Evolutionary conservation across 306 rosid species (phyloP).

Genomic region (Casuarina equisetifolia): DNA sequence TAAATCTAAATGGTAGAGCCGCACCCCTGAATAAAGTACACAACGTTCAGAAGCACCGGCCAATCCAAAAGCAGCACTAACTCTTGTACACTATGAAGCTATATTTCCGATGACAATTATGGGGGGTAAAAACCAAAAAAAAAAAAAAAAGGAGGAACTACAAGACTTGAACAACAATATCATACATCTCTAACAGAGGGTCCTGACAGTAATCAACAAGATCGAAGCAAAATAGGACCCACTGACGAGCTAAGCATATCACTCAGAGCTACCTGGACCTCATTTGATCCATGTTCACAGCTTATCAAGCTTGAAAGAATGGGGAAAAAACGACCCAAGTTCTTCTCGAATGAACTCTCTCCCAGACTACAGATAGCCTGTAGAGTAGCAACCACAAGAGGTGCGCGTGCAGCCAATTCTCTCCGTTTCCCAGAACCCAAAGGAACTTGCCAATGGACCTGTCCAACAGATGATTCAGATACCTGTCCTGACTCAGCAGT

Average conservation of each 20-base stretch:
- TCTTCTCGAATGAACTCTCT: conserved; percentile 68
- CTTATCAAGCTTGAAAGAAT: conserved; percentile 75
- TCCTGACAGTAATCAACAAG: conserved; percentile 57
- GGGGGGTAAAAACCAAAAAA: conserved; percentile 5
- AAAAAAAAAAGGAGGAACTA: conserved; percentile 43
- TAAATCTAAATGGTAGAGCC: conserved; percentile 42
- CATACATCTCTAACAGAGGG: conserved; percentile 57
- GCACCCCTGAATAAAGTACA: conserved; percentile 48
- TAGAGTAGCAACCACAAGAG: conserved; percentile 89
- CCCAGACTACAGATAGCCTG: conserved; percentile 79
- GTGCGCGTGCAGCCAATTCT: conserved; percentile 87
- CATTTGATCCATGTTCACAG: conserved; percentile 94
- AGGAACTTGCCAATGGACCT: conserved; percentile 77
- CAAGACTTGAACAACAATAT: conserved; percentile 39
- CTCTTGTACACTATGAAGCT: conserved; percentile 55
- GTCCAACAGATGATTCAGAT: conserved; percentile 52
- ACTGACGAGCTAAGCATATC: conserved; percentile 84
- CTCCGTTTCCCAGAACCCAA: conserved; percentile 82
- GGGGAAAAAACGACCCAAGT: conserved; percentile 78
- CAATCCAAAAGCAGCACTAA: conserved; percentile 46
- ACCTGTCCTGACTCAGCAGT: conserved; percentile 50
- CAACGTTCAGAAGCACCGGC: conserved; percentile 44
- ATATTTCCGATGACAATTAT: conserved; percentile 49
- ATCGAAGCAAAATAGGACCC: conserved; percentile 81
- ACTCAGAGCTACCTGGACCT: conserved; percentile 81